A percentile compares a stretch with the other conserved stretches of the same genome.
Conservation (phyloP, 2,329 filamentous ascomycete species). For the Fusarium veterinarium region DNA sequence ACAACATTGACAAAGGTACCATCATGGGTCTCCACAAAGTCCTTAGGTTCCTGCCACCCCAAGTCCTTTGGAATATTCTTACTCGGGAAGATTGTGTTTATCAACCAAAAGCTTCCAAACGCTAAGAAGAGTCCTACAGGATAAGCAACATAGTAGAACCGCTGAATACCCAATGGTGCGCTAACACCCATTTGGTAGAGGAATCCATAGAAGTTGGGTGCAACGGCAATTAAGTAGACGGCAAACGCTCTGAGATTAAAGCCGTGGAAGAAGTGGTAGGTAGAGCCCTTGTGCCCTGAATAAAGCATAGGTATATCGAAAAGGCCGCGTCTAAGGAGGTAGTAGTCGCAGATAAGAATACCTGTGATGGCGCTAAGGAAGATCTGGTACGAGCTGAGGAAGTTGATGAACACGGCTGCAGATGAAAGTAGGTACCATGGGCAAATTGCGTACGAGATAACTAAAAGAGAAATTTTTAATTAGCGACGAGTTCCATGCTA, state of each 20-base stretch:
- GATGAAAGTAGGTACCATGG: constrained; percentile 9
- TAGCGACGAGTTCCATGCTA: background rate
- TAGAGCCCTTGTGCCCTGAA: background rate
- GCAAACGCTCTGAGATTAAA: background rate
- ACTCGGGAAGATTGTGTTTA: background rate
- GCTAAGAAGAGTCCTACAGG: background rate
- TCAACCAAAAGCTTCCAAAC: constrained; percentile 4
- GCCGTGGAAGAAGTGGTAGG: constrained; percentile 10
- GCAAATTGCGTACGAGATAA: constrained; percentile 7
- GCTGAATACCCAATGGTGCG: background rate
- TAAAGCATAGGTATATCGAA: constrained; percentile 12
- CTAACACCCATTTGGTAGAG: constrained; percentile 7
- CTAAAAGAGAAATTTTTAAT: accelerated
- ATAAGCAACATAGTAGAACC: constrained; percentile 6
- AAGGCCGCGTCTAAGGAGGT: background rate
- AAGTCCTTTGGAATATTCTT: accelerated
- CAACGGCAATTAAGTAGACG: background rate
- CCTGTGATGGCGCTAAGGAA: constrained; percentile 15
- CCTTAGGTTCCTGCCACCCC: background rate
- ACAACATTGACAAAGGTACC: background rate
- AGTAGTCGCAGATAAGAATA: constrained; percentile 16
- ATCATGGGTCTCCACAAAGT: background rate
- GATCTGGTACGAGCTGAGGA: constrained; percentile 16
- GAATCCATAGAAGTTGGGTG: constrained; percentile 18
- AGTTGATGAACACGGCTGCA: constrained; percentile 13